A percentile compares a stretch with the other conserved stretches of the same genome.
These are phyloP conservation scores for Termitomyces sp. DNA, from an alignment of 768 basidiomycete genomes.

Conservation along the genomic window DNA sequence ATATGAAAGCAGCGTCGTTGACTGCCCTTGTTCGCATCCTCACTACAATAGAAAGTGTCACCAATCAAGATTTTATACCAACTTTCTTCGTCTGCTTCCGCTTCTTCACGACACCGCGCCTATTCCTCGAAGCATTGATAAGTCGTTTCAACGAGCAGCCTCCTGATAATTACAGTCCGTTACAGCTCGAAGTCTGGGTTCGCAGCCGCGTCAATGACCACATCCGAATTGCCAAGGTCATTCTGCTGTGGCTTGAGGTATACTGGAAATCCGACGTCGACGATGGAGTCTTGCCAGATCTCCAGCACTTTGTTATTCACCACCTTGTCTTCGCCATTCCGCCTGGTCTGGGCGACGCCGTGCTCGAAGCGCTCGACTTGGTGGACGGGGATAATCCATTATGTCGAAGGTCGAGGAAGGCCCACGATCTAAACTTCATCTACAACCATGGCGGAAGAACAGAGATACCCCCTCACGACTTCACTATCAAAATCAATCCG, in stretches of 20 bases:
- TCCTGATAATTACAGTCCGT: constrained; percentile 20
- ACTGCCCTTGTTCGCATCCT: constrained; percentile 42
- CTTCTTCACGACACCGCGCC: constrained; percentile 52
- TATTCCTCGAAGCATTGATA: constrained; percentile 36
- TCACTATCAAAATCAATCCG: constrained; percentile 13
- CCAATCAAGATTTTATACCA: constrained; percentile 41
- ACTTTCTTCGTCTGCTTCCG: constrained; percentile 74
- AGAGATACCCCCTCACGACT: background rate
- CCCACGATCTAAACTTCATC: constrained; percentile 9
- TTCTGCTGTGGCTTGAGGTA: constrained; percentile 69
- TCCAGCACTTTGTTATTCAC: constrained; percentile 21
- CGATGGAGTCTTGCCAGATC: constrained; percentile 28
- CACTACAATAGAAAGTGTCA: constrained; percentile 35
- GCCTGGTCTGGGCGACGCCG: constrained; percentile 18
- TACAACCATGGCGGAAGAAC: constrained; percentile 2
- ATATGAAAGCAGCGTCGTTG: constrained; percentile 31
- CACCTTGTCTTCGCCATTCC: constrained; percentile 26
- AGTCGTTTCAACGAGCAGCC: constrained; percentile 45
- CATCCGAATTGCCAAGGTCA: constrained; percentile 53
- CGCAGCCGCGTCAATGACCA: constrained; percentile 47
- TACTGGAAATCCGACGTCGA: constrained; percentile 65
- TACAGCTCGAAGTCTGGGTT: constrained; percentile 34
- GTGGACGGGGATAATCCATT: constrained; percentile 12
- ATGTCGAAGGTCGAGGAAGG: constrained; percentile 13
- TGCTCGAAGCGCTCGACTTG: constrained; percentile 27